Conservation (phyloP, 805 yeast genomes). For the Lipomyces kockii region DNA sequence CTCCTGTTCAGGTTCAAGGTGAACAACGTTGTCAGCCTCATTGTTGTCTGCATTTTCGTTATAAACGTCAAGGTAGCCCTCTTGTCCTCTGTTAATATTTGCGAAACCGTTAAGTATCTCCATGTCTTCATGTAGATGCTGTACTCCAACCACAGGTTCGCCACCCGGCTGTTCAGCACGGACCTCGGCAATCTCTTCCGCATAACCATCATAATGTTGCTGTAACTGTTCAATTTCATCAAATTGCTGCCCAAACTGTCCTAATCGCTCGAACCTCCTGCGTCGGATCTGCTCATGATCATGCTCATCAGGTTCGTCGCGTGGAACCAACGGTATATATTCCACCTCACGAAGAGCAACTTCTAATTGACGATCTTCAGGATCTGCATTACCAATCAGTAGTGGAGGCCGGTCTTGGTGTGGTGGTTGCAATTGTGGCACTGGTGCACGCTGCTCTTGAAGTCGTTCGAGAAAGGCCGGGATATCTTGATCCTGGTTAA, state of each 20-base stretch:
- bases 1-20: background rate
- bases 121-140: background rate
- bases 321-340: background rate
- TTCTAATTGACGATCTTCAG: background rate
- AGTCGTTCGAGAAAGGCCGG: background rate
- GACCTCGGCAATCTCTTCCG: background rate
- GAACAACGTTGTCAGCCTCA: background rate
- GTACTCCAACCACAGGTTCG: background rate
- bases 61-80: background rate
- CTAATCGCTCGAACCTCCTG: background rate
- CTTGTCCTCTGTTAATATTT: background rate
- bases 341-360: background rate
- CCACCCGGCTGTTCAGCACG: background rate
- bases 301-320: background rate
- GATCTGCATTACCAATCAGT: background rate
- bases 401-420: background rate
- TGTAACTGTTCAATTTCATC: conserved; percentile 1
- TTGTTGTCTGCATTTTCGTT: conserved; percentile 8
- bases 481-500: conserved; percentile 21
- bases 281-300: background rate
- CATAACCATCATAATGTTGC: background rate
- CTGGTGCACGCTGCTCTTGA: background rate
- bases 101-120: background rate
- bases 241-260: background rate
- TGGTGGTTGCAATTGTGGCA: conserved; percentile 5